Percentiles rank a stretch among this genome's conserved stretches.
Evolutionary conservation across 2,329 filamentous ascomycete species (phyloP).

Genomic region (Ceratocystis lukuohia): DNA sequence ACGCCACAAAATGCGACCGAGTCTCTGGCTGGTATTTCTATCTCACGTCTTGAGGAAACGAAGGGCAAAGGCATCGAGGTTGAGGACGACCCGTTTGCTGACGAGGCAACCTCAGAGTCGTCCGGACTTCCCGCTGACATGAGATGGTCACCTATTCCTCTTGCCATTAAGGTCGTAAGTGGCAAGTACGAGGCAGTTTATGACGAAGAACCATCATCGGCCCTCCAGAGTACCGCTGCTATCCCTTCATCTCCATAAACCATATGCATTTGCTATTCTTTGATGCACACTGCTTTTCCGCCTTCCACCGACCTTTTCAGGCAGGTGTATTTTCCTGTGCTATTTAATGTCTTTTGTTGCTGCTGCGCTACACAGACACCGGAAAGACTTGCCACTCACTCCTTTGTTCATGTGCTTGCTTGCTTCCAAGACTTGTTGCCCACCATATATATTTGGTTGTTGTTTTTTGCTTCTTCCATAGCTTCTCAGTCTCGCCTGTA

Average conservation of each 20-base stretch:
- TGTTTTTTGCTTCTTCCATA: neutral
- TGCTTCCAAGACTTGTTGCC: neutral
- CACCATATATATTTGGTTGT: neutral
- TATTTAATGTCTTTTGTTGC: neutral
- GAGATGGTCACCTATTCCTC: conserved; percentile 54
- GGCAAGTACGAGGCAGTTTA: conserved; percentile 52
- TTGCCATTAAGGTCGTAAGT: conserved; percentile 53
- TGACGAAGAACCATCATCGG: conserved; percentile 29
- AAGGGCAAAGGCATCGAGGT: conserved; percentile 37
- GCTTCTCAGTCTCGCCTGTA: neutral
- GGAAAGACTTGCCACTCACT: neutral
- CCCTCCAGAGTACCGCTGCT: conserved; percentile 13
- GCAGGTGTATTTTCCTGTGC: neutral
- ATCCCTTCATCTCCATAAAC: conserved; percentile 3
- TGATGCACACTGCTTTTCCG: neutral
- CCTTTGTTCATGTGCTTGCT: neutral
- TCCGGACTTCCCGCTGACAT: conserved; percentile 24
- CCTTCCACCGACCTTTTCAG: neutral
- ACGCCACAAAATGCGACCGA: conserved; percentile 24
- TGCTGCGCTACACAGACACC: neutral
- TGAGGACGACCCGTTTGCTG: conserved; percentile 57
- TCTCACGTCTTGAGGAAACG: conserved; percentile 41
- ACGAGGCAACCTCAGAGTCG: conserved; percentile 23
- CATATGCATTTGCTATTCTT: neutral
- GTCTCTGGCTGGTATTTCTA: conserved; percentile 42